These are phyloP conservation scores for Phellopilus nigrolimitatus DNA, from an alignment of 1,284 basidiomycete species.

Conservation along the genomic window DNA sequence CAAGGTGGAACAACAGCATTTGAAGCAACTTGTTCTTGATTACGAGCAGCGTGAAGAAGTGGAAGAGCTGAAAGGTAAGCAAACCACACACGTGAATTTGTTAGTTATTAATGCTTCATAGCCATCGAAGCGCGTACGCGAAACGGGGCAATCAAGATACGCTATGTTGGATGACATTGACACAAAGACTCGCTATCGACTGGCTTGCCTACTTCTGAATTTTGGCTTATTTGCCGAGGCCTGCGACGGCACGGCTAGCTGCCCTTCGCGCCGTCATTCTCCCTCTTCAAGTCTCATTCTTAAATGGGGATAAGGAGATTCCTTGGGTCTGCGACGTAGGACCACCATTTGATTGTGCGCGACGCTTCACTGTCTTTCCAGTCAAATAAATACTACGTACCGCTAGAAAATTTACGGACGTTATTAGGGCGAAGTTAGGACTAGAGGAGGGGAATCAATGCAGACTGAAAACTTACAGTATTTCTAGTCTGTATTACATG, in stretches of 20 bases:
- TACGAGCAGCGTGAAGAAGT: constrained; percentile 84
- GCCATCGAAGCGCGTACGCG: constrained; percentile 66
- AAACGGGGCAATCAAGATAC: constrained; percentile 63
- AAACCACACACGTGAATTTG: neutral
- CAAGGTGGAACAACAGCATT: constrained; percentile 90
- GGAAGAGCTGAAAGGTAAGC: constrained; percentile 67
- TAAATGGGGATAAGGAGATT: too few relatives aligned
- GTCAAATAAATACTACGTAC: too few relatives aligned
- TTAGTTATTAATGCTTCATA: constrained; percentile 27
- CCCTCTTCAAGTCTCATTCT: too few relatives aligned
- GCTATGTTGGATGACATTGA: constrained; percentile 51
- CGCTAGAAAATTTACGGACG: too few relatives aligned
- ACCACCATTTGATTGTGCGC: too few relatives aligned
- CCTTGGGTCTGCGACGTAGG: too few relatives aligned
- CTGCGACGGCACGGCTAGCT: neutral
- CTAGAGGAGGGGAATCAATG: too few relatives aligned
- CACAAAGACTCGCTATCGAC: neutral
- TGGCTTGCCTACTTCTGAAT: neutral
- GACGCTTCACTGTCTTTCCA: too few relatives aligned
- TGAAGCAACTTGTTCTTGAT: constrained; percentile 87
- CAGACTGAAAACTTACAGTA: too few relatives aligned
- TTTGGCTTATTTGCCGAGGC: neutral
- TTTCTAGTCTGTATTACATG: too few relatives aligned
- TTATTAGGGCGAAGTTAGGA: too few relatives aligned
- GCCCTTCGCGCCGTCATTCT: neutral